Evolutionary conservation across 1,284 basidiomycete species (phyloP).

Genomic region (Pascua sp.): DNA sequence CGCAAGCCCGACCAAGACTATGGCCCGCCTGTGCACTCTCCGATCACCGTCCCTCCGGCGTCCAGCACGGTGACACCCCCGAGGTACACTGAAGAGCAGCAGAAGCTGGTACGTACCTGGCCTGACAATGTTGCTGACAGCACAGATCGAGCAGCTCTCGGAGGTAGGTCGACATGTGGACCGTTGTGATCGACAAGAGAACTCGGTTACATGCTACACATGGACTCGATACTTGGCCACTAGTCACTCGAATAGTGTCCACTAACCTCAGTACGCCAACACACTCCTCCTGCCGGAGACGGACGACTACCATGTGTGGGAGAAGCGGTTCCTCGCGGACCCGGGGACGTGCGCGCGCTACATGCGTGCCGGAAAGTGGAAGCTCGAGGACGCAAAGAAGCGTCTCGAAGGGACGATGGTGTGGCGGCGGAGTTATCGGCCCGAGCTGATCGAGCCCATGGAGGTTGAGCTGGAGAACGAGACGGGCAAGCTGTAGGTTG

Average conservation of each 20-base stretch:
- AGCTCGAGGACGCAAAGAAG: slow-evolving; percentile 67
- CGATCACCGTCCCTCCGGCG: no score
- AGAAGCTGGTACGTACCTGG: no score
- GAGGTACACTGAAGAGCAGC: no score
- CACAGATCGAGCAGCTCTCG: no score
- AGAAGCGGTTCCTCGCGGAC: slow-evolving; percentile 67
- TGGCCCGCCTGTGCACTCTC: no score
- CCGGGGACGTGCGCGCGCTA: slow-evolving; percentile 73
- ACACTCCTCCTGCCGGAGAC: slow-evolving; percentile 60
- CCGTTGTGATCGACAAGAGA: no score
- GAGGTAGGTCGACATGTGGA: no score
- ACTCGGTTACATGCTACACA: no score
- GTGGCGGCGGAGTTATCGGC: slow-evolving; percentile 75
- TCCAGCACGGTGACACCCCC: no score
- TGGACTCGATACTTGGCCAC: no score
- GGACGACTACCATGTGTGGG: slow-evolving; percentile 71
- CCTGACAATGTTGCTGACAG: no score
- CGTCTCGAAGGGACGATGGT: slow-evolving; percentile 71
- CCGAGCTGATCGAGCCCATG: slow-evolving; percentile 72
- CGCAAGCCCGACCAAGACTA: no score
- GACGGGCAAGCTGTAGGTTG: slow-evolving; percentile 77
- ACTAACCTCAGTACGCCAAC: slow-evolving; percentile 59
- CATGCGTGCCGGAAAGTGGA: slow-evolving; percentile 80
- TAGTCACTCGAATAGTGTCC: slow-evolving; percentile 8
- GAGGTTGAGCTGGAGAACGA: slow-evolving; percentile 70